Percentiles rank a stretch among this genome's conserved stretches.
These are phyloP conservation scores for Huntiella moniliformis DNA, from an alignment of 2,329 filamentous ascomycete species.

Conservation along the genomic window DNA sequence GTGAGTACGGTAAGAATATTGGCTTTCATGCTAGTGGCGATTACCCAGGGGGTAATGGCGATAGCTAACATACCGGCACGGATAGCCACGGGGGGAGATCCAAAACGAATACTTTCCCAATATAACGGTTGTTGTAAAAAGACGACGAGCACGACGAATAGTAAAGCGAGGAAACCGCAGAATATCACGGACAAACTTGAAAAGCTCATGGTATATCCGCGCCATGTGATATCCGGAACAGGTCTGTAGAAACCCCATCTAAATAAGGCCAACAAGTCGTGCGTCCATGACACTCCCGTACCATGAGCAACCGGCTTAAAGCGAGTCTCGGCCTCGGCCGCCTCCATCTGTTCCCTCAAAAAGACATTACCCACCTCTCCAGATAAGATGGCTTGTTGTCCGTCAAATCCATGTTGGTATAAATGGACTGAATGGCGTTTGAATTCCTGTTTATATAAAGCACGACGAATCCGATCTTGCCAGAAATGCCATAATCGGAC, in stretches of 20 bases:
- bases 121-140: conserved; percentile 80
- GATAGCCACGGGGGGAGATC: conserved; percentile 75
- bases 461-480: conserved; percentile 83
- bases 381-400: conserved; percentile 21
- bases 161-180: conserved; percentile 47
- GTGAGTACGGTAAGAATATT: conserved; percentile 72
- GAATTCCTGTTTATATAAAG: conserved; percentile 68
- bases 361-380: no score
- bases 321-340: conserved; percentile 13
- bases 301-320: conserved; percentile 52
- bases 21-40: conserved; percentile 77
- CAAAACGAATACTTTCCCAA: conserved; percentile 69
- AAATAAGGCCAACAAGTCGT: conserved; percentile 64
- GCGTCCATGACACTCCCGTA: conserved; percentile 54
- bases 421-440: conserved; percentile 41
- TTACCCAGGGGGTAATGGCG: conserved; percentile 81
- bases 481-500: conserved; percentile 73
- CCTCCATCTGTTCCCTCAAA: no score
- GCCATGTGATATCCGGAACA: conserved; percentile 52
- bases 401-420: conserved; percentile 30
- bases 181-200: conserved; percentile 58
- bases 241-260: conserved; percentile 81
- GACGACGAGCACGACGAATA: conserved; percentile 61
- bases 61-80: conserved; percentile 82
- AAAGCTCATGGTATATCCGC: conserved; percentile 54